phyloP scores from a whole-genome alignment of 2,329 filamentous ascomycete genomes.

The Aureobasidium vineae region DNA sequence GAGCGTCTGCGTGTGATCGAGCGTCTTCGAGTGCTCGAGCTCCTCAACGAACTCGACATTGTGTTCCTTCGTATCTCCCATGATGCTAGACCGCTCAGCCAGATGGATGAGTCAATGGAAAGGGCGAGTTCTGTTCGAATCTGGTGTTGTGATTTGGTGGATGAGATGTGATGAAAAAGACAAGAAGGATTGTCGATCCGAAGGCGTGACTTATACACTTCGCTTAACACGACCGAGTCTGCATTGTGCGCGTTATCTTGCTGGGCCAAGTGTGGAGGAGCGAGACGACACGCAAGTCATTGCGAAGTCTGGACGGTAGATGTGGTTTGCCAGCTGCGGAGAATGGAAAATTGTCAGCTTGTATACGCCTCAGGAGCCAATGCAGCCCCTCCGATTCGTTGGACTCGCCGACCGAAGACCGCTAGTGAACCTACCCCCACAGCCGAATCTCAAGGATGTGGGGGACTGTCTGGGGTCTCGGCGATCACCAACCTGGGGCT shows the following conservation, averaged over 20 bases:
- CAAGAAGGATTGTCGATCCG: neutral
- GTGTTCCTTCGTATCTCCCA: constrained; percentile 26
- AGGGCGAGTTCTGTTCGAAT: neutral
- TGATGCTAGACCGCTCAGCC: neutral
- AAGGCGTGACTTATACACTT: constrained; percentile 22
- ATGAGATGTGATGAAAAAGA: constrained; percentile 4
- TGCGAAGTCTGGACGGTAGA: neutral
- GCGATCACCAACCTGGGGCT: constrained; percentile 16
- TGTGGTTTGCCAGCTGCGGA: constrained; percentile 19
- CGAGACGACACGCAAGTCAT: neutral
- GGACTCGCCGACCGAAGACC: neutral
- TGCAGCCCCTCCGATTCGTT: constrained; percentile 4
- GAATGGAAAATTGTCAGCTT: neutral
- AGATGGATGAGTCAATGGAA: neutral
- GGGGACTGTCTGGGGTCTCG: constrained; percentile 7
- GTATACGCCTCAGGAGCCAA: neutral
- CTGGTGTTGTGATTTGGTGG: neutral
- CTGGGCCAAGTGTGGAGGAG: constrained; percentile 4
- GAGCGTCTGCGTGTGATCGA: constrained; percentile 25
- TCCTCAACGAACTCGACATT: constrained; percentile 26
- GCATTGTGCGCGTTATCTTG: neutral
- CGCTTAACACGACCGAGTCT: neutral
- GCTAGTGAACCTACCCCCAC: constrained; percentile 5
- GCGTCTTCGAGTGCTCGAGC: constrained; percentile 18
- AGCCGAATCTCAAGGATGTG: neutral